phyloP scores from a whole-genome alignment of 495 filamentous ascomycete species.

The Aspergillus steynii region DNA sequence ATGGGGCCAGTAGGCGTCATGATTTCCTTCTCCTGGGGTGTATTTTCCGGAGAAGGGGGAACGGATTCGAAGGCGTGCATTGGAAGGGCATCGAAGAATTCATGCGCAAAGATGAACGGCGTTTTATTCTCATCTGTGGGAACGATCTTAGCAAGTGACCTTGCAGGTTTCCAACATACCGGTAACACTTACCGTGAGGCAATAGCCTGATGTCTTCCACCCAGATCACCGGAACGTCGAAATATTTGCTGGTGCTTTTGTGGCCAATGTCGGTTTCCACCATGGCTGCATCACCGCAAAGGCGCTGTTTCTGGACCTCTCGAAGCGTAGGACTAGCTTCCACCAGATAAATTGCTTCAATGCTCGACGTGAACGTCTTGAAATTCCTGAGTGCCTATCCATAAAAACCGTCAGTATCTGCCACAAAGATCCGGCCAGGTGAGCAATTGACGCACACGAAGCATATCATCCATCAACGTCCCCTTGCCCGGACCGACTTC shows the following conservation, averaged over 20 bases:
- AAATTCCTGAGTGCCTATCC: constrained; percentile 80
- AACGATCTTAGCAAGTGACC: background rate
- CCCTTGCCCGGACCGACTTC: constrained; percentile 94
- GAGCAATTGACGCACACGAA: constrained; percentile 61
- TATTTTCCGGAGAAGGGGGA: constrained; percentile 39
- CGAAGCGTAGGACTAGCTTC: constrained; percentile 81
- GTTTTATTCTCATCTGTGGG: constrained; percentile 56
- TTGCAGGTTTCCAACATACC: background rate
- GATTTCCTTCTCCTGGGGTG: constrained; percentile 35
- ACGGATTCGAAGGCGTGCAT: constrained; percentile 92
- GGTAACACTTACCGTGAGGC: constrained; percentile 57
- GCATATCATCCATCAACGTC: constrained; percentile 95
- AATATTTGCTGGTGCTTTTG: constrained; percentile 74
- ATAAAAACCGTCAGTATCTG: background rate
- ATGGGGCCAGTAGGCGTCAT: constrained; percentile 48
- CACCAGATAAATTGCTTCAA: constrained; percentile 86
- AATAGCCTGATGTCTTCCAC: constrained; percentile 84
- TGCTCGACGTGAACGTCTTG: constrained; percentile 68
- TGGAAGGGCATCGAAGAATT: constrained; percentile 98
- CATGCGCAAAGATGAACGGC: constrained; percentile 93
- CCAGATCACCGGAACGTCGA: constrained; percentile 75
- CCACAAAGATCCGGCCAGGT: background rate
- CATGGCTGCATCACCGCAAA: constrained; percentile 77
- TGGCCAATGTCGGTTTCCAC: constrained; percentile 74
- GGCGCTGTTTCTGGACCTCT: constrained; percentile 71